Base-by-base conservation (phyloP, 148 eudicot species). In the Selenicereus undatus region DNA sequence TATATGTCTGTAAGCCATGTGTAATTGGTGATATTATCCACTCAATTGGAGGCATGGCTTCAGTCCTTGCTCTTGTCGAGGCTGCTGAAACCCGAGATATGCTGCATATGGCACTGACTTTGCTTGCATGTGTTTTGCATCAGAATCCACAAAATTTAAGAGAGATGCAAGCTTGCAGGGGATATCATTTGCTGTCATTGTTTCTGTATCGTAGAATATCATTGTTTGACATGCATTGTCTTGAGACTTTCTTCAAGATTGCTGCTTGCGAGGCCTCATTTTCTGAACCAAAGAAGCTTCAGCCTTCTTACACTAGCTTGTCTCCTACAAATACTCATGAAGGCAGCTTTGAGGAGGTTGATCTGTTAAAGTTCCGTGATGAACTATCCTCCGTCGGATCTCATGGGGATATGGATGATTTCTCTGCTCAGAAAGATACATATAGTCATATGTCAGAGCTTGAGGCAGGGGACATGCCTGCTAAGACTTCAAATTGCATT, bases 191-290 rank as follows among this genome's bases (percentile, higher is more conserved):
- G 86, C 93, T 97, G 16, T 89, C 97, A 29, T 87, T 97, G 43
- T 97, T 97, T 90, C 87, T 97, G 71, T 91, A 84, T 82, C 93
- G 92, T 70, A 88, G 89, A 85, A 97, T 97, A 97, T 90, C 94
- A 82, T 84, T 94, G 80, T 94, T 97, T 85, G 99, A 97, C 87
- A 94, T 97, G 95, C 91, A 88, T 51, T 90, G 97, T 78, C 97
- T 97, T 80, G 99, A 97, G 86, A 94, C 91, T 51, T 92, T 97
- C 84, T 97, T 94, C 86, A 92, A 97, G 83, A 92, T 97, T 83
- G 99, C 99, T 86, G 99, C 99, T 77, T 97, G 99, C 75, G 98
- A 97, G 89, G 99, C 98, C 69, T 92, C 98, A 71, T 97, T 97
- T 79, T 88, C 93, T 51, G 96, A 94, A 84, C 97, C 98, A 73